Evolutionary conservation across 2,329 filamentous ascomycete genomes (phyloP).

Genomic region (Cercospora canescens): DNA sequence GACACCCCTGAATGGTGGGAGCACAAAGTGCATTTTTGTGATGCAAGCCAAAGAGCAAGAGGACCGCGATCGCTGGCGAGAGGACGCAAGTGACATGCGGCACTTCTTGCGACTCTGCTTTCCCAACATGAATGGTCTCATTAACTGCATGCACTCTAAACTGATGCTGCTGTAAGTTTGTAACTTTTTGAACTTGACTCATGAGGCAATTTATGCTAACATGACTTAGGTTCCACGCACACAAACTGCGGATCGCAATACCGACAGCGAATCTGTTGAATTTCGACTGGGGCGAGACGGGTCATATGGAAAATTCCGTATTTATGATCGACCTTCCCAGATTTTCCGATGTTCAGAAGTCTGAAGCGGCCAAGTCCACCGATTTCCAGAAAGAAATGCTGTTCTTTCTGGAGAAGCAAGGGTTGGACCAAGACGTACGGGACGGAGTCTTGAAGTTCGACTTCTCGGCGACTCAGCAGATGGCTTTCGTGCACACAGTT

Average conservation of each 20-base stretch:
- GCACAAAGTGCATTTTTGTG: constrained; percentile 55
- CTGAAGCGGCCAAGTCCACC: constrained; percentile 41
- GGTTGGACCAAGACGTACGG: constrained; percentile 64
- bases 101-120: constrained; percentile 68
- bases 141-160: constrained; percentile 89
- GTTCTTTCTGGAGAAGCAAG: constrained; percentile 68
- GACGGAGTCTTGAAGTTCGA: constrained; percentile 75
- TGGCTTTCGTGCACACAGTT: constrained; percentile 84
- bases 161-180: constrained; percentile 68
- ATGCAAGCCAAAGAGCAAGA: constrained; percentile 58
- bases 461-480: constrained; percentile 68
- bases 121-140: constrained; percentile 71
- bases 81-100: constrained; percentile 33
- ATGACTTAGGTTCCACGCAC: constrained; percentile 57
- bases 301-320: constrained; percentile 82
- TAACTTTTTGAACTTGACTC: neutral
- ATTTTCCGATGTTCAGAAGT: constrained; percentile 36
- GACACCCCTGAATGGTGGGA: constrained; percentile 55
- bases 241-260: constrained; percentile 75
- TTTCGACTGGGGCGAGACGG: constrained; percentile 87
- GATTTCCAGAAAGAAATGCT: constrained; percentile 69
- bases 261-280: constrained; percentile 83
- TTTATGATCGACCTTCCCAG: constrained; percentile 91
- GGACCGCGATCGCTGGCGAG: constrained; percentile 35
- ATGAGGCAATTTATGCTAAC: neutral